Base-by-base conservation (phyloP, 2,329 filamentous ascomycete genomes). In the Whalleya microplaca region DNA sequence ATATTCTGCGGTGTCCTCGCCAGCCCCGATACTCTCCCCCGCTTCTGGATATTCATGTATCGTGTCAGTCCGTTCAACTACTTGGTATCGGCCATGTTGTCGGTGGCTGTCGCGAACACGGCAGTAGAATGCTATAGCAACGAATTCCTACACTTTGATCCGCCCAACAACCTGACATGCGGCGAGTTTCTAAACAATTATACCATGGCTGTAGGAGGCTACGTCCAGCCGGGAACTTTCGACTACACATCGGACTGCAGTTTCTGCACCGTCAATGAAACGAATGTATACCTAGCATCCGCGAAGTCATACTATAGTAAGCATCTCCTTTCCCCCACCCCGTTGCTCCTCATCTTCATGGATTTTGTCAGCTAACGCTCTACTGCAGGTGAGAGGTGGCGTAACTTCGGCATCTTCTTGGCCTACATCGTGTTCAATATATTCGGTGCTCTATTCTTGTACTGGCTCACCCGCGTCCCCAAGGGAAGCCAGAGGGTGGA, bases 1-100 rank as follows among this genome's bases (percentile, higher is more conserved):
- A 84, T 91, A 66, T 94, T 93, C 80, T 90, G 87, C 67, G 81
- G 88, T 80, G 88, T 95, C 48, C 82, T 96, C 59, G 85, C 85
- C 5, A 73, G 78, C 1, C 87, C 87, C 0, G 69, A 72, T 0
- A 74, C 77, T 1, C 80, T 92, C n/a, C 88, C 90, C 0, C 77
- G 83, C 2, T 91, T 92, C 77, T 92, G 90, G 90, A 84, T 86
- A 63, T 90, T 89, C 77, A 87, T 91, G 84, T 91, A 91, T 70
- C 82, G 87, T 40, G 75, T 89, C 48, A 89, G 85, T 0, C 89
- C 90, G 0, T 86, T 93, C 69, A 90, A 88, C 0, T 94, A 94
- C 69, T 76, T 92, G 1, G 82, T 91, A 32, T 80, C 82, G 42
- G 87, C 84, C 0, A 81, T 94, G 69, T 71, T 91, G 4, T 80